Base-by-base conservation (phyloP, 768 basidiomycete species). In the Tricholoma sp. region DNA sequence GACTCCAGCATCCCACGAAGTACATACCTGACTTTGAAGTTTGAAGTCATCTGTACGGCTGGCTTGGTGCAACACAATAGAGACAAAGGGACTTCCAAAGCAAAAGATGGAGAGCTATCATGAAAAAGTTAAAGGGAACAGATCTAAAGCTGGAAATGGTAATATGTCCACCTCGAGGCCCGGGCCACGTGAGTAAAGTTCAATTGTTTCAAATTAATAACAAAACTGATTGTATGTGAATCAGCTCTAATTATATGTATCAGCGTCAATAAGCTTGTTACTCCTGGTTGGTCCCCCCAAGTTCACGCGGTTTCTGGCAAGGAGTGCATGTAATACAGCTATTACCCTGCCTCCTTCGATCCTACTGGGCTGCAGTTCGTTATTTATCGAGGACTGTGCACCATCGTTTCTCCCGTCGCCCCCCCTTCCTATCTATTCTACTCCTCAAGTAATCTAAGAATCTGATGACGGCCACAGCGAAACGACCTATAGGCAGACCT, bases 381-480 rank as follows among this genome's bases (percentile, higher is more conserved):
- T 49, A 31, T 49, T 49, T 31, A 50, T 50, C 24, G 1, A 18
- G 29, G 22, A 41, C 18, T 41, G 21, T 14, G 21, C 22, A 46
- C 45, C 11, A 6, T 11, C 12, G 11, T 24, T 24, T 22, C 22
- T 46, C 10, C 29, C 22, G 24, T 50, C 31, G 35, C n/a, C 16
- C 39, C 18, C 51, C 31, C 24, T n/a, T 22, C 14, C 29, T 29
- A n/a, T 56, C 46, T 53, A 16, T 39, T 27, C 31, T 52, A 50
- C 19, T 37, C 43, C 51, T 5, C 32, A 31, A 14, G 51, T 50
- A 24, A 35, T 53, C 32, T 6, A 46, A 4, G 21, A 35, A 12
- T 54, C 37, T 45, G 9, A 62, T 52, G 55, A 43, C 52, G 29
- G 27, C 21, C 5, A 50, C 49, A 31, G 52, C 35, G 34, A 41